Percentiles rank a stretch among this genome's conserved stretches.
These are phyloP conservation scores for Cystofilobasidium ferigula DNA, from an alignment of 768 basidiomycete genomes.

Conservation along the genomic window DNA sequence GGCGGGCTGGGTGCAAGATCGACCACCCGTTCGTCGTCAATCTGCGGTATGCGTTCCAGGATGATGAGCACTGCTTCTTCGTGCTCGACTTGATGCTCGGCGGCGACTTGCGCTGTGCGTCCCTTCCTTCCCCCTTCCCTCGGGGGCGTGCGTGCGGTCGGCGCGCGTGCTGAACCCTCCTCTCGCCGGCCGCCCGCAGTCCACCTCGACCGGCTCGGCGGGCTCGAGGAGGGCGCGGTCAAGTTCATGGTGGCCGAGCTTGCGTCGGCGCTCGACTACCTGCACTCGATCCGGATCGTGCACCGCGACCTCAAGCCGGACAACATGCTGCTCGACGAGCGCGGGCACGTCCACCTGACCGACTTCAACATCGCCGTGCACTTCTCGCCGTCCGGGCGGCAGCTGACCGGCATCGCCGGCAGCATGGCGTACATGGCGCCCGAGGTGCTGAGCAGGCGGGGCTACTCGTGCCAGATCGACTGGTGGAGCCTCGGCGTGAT, in stretches of 20 bases:
- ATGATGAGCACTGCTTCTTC: conserved; percentile 56
- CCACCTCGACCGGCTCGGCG: conserved; percentile 34
- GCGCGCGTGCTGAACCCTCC: not conserved
- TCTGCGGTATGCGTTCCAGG: conserved; percentile 89
- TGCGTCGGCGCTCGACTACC: conserved; percentile 71
- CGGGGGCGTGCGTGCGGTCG: not conserved
- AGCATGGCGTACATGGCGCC: conserved; percentile 99
- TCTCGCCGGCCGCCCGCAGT: conserved; percentile 12
- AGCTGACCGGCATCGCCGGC: conserved; percentile 87
- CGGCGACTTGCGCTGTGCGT: conserved; percentile 64
- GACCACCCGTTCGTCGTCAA: conserved; percentile 86
- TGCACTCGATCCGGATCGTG: conserved; percentile 89
- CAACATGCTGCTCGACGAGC: conserved; percentile 86
- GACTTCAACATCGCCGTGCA: conserved; percentile 99
- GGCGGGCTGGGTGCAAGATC: conserved; percentile 39
- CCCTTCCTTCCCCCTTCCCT: not conserved
- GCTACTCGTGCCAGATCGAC: conserved; percentile 87
- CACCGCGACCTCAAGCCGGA: conserved; percentile 97
- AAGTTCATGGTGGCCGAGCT: conserved; percentile 78
- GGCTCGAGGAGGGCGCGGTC: conserved; percentile 33
- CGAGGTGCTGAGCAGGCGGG: conserved; percentile 83
- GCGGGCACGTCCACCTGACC: conserved; percentile 89
- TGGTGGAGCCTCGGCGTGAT: conserved; percentile 97
- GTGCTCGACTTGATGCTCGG: conserved; percentile 59
- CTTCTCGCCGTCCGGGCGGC: conserved; percentile 66